These are phyloP conservation scores for Clohesyomyces aquaticus DNA, from an alignment of 495 filamentous ascomycete genomes.

Conservation along the genomic window DNA sequence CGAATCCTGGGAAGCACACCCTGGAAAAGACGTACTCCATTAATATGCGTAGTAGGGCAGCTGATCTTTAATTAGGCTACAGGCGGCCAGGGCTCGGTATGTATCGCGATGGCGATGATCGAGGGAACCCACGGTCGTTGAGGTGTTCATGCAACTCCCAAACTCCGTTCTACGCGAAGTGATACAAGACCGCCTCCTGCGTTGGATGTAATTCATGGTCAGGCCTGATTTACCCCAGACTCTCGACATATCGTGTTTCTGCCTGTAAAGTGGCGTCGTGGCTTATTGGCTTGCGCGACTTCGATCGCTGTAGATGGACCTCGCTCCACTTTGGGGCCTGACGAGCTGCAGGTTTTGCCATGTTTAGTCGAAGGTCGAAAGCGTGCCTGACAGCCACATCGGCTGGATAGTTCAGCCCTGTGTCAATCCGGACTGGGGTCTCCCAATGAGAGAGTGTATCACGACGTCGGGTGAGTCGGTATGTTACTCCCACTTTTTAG, in stretches of 20 bases:
- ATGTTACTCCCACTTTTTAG: background rate
- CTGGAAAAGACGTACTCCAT: background rate
- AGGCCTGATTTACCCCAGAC: background rate
- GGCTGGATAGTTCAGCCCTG: background rate
- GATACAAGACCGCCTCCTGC: background rate
- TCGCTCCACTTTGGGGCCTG: background rate
- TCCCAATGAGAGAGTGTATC: background rate
- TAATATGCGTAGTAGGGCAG: conserved; percentile 12
- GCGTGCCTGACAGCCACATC: background rate
- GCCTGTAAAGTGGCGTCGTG: background rate
- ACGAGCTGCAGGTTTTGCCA: background rate
- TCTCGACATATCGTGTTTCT: background rate
- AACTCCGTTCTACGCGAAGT: background rate
- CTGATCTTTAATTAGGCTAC: conserved; percentile 15
- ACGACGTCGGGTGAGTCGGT: background rate
- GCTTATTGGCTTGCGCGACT: background rate
- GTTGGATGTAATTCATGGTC: too few species aligned
- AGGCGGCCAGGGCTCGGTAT: background rate
- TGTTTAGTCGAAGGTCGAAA: background rate
- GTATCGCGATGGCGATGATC: background rate
- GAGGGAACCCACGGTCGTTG: too few species aligned
- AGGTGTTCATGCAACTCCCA: background rate
- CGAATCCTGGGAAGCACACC: background rate
- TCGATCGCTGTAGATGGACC: background rate
- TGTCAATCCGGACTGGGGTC: background rate